Evolutionary conservation across 352 stramenopile species (phyloP).

Genomic region (Stramenopiles sp.): DNA sequence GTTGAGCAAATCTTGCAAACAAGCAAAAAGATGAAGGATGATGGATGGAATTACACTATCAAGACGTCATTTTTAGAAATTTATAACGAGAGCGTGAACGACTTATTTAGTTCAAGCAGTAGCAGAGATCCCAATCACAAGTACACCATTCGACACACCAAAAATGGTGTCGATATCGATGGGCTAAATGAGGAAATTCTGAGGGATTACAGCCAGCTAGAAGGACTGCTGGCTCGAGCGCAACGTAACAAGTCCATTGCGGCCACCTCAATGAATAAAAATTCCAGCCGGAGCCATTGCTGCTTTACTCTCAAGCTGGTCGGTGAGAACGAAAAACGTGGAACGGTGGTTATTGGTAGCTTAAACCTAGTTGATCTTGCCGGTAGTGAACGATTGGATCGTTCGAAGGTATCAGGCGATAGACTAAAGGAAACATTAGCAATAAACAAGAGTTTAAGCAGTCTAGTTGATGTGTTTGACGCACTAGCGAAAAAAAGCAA

Average conservation of each 20-base stretch:
- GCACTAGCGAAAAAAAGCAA: slow-evolving; percentile 80
- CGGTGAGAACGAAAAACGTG: slow-evolving; percentile 55
- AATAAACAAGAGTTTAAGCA: slow-evolving; percentile 98
- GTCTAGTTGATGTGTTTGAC: slow-evolving; percentile 94
- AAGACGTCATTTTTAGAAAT: slow-evolving; percentile 98
- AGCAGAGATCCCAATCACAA: slow-evolving; percentile 38
- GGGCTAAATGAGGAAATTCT: slow-evolving; percentile 19
- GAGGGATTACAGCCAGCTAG: slow-evolving; percentile 30
- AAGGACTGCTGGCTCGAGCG: background rate
- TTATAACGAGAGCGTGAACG: slow-evolving; percentile 98
- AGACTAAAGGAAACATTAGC: slow-evolving; percentile 88
- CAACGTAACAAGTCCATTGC: slow-evolving; percentile 33
- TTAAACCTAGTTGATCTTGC: slow-evolving; percentile 82
- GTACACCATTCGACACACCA: slow-evolving; percentile 53
- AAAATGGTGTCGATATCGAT: slow-evolving; percentile 29
- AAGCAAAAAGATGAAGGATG: slow-evolving; percentile 39
- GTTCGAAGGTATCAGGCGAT: slow-evolving; percentile 39
- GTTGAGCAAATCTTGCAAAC: slow-evolving; percentile 43
- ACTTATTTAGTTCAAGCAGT: slow-evolving; percentile 51
- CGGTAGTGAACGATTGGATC: slow-evolving; percentile 85
- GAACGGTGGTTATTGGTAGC: slow-evolving; percentile 65
- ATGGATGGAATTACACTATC: slow-evolving; percentile 85
- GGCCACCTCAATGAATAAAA: slow-evolving; percentile 93
- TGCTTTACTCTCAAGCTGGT: slow-evolving; percentile 88
- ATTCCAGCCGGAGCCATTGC: slow-evolving; percentile 87